Base-by-base conservation (phyloP, 2,329 filamentous ascomycete species). In the Fusarium sambucinum region DNA sequence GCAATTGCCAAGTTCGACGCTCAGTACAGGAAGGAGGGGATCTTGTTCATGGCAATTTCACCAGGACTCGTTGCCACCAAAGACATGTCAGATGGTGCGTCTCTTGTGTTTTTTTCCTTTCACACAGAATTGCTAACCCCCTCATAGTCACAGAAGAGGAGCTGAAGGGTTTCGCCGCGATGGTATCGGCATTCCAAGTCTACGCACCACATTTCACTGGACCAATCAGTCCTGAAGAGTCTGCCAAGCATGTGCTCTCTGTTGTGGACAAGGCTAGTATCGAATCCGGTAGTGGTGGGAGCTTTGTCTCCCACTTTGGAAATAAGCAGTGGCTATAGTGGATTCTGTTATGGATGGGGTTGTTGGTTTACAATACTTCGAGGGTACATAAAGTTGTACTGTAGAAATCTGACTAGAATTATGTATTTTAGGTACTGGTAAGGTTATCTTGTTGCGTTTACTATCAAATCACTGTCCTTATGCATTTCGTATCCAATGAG, bases 221-320 rank as follows among this genome's bases (percentile, higher is more conserved):
- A 0, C 75, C 79, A 0, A 71, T 74, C 7, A 75, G 76, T 0
- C 75, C 82, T 0, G 75, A 80, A 37, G 73, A 80, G 9, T 79
- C 83, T 2, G 73, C 77, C 3, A 69, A 59, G 13, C 62, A 56
- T 1, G 71, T 83, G 9, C 55, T 80, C 40, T 72, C 77, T 5
- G 78, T 83, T 27, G 64, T 78, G 1, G 29, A 71, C 5, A 77
- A 76, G 16, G 50, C 60, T 0, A 69, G 65, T 0, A 56, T 87
- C 11, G 81, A 83, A 46, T 77, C 73, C 38, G 83, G 82, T 0
- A 68, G 82, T 68, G 85, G 79, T 3, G 87, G 87, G 4, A 74
- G 77, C 0, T 87, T 86, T 68, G 65, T 89, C 1, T 86, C 85
- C 29, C 86, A 90, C 35, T 70, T 80, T 57, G 85, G 86, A 5